Evolutionary conservation across 768 basidiomycete species (phyloP).

Genomic region (Agaricus bisporus): DNA sequence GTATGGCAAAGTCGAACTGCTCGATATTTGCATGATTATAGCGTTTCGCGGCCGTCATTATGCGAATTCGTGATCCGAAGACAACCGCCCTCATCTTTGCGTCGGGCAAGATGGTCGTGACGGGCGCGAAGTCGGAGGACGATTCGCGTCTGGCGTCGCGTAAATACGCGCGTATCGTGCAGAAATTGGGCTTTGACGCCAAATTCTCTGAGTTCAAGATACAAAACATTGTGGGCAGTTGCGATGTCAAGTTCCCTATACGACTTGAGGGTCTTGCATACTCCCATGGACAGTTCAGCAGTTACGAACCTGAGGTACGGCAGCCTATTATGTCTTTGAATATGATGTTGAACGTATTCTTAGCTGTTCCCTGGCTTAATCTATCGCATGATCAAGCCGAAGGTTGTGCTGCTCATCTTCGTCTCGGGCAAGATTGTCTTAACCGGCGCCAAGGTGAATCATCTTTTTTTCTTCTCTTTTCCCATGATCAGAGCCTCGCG

Average conservation of each 20-base stretch:
- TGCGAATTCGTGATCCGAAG: slow-evolving; percentile 99
- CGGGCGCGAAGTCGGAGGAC: slow-evolving; percentile 98
- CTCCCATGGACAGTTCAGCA: slow-evolving; percentile 96
- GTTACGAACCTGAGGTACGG: slow-evolving; percentile 92
- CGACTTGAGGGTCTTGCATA: slow-evolving; percentile 96
- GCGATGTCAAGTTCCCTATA: slow-evolving; percentile 99
- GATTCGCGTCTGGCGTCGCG: slow-evolving; percentile 94
- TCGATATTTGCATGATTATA: slow-evolving; percentile 51
- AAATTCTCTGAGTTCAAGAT: slow-evolving; percentile 99
- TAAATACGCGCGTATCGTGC: slow-evolving; percentile 98
- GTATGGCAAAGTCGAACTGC: slow-evolving; percentile 53
- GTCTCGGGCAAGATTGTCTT: slow-evolving; percentile 99
- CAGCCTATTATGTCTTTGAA: not conserved
- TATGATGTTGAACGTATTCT: slow-evolving; percentile 7
- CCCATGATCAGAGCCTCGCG: slow-evolving; percentile 13
- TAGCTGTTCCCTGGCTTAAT: slow-evolving; percentile 98
- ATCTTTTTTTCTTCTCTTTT: slow-evolving; percentile 14
- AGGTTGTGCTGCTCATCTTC: slow-evolving; percentile 97
- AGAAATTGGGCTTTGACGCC: slow-evolving; percentile 98
- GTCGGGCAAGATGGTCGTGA: slow-evolving; percentile 99
- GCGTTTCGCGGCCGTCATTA: slow-evolving; percentile 99
- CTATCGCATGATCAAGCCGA: slow-evolving; percentile 99
- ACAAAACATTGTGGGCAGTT: slow-evolving; percentile 97
- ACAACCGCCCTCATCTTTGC: slow-evolving; percentile 99
- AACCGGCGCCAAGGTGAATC: slow-evolving; percentile 93